A percentile compares a stretch with the other conserved stretches of the same genome.
phyloP scores from a whole-genome alignment of 2,329 filamentous ascomycete genomes.

The Beauveria australis region DNA sequence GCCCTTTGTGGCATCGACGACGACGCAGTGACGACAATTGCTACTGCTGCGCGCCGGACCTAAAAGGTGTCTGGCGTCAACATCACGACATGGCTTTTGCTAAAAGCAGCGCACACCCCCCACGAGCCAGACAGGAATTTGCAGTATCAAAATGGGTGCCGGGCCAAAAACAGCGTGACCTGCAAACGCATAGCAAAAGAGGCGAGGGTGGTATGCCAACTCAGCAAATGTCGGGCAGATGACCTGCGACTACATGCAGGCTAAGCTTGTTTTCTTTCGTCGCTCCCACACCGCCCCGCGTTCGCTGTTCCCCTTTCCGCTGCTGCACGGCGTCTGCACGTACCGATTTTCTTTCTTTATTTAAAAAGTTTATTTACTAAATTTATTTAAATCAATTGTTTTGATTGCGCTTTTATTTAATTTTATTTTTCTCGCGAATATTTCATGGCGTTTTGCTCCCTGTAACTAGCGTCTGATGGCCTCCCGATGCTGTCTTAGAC shows the following conservation, averaged over 20 bases:
- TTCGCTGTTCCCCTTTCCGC: background rate
- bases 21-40: too few species aligned
- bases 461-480: background rate
- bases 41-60: too few species aligned
- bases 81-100: background rate
- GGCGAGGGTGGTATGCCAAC: slow-evolving; percentile 22
- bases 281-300: slow-evolving; percentile 5
- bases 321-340: background rate
- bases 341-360: background rate
- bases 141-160: background rate
- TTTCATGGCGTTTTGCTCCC: background rate
- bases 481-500: slow-evolving; percentile 7
- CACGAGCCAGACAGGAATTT: background rate
- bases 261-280: background rate
- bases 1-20: background rate
- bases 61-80: background rate
- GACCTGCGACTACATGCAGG: slow-evolving; percentile 20
- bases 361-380: background rate
- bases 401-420: background rate
- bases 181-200: slow-evolving; percentile 14
- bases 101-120: background rate
- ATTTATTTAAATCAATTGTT: background rate
- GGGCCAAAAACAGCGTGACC: slow-evolving; percentile 9
- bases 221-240: slow-evolving; percentile 29
- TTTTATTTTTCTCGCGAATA: background rate